Evolutionary conservation across 352 stramenopile genomes (phyloP), one percentile per base, ranked within the genome.

Genomic region (Phytophthora niederhauseri): DNA sequence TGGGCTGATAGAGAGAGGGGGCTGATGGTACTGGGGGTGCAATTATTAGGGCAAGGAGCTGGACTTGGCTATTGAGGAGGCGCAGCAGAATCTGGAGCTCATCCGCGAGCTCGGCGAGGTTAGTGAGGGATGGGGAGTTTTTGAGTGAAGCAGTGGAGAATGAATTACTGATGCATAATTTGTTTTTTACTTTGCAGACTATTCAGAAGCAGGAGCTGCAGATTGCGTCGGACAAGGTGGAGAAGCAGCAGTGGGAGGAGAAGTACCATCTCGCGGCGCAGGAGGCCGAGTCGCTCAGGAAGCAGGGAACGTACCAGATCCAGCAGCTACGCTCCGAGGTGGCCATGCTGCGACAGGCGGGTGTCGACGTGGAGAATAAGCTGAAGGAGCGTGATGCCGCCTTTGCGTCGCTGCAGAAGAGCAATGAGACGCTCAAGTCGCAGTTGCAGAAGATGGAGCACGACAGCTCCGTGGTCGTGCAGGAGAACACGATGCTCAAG

Each of bases 241-340:
- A 94, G 52, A 91, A 90, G 53, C 85, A 94, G 60, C 70, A 74
- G 20, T 93, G 84, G 87, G 87, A 95, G 58, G 85, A 94, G 43
- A 93, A 94, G 30, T 92, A 89, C 49, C 66, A 87, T 41, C 80
- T 89, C 24, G 73, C 73, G 3, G 69, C 72, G 7, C 80, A 84
- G 17, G 81, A 92, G 60, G 72, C 80, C 9, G 79, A 91, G 41
- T 59, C 68, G 3, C 63, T 90, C 1, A 87, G 81, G 45, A 79
- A 78, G 45, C 75, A 86, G 20, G 82, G 80, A 1, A 82, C 84
- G 0, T 75, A 80, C 31, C 73, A 92, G 64, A 83, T 88, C 50
- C 61, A 87, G 28, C 74, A 87, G 46, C 52, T 93, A 15, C 81
- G 73, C 4, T 64, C 54, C 7, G 80, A 90, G 45, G 76, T 91